Evolutionary conservation across 1,284 basidiomycete genomes (phyloP), one percentile per base, ranked within the genome.

Genomic region (Mycosarcoma maydis): DNA sequence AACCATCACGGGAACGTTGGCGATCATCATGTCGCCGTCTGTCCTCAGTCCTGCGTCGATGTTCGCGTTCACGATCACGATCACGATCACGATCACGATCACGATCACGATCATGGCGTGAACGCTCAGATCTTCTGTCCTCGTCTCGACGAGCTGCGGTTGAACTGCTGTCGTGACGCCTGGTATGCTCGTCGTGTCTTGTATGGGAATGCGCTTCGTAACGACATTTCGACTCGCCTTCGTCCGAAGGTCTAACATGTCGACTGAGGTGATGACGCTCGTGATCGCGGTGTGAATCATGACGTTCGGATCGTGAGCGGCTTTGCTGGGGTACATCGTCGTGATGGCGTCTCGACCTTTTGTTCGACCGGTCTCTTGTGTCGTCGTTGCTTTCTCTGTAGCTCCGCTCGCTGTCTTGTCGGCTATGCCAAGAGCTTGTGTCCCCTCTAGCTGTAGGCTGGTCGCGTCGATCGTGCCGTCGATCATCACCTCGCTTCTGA

Each of bases 391-490:
- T 4, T 29, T 24, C 29, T 19, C 42, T 22, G 9, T 44, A 11
- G 20, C 11, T 14, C 6, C 16, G 20, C 46, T 49, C 73, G 55
- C 72, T 69, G 50, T 55, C 66, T 23, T 57, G 43, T 32, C 55
- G 55, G n/a, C n/a, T n/a, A n/a, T n/a, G n/a, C n/a, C n/a, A n/a
- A n/a, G n/a, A n/a, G n/a, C n/a, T n/a, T n/a, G n/a, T n/a, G n/a
- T n/a, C n/a, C n/a, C n/a, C n/a, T n/a, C n/a, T n/a, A n/a, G n/a
- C n/a, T n/a, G n/a, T n/a, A n/a, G n/a, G n/a, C n/a, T n/a, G n/a
- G n/a, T 29, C 27, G 27, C 27, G 27, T n/a, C 27, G 27, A 29
- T 29, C 27, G 27, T 13, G 7, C 13, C 27, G 27, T 13, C 27
- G 7, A 29, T 29, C 13, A 13, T 29, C 27, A 29, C 27, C 27